Conservation (phyloP, 2,329 filamentous ascomycete species). For the Metarhizium album region DNA sequence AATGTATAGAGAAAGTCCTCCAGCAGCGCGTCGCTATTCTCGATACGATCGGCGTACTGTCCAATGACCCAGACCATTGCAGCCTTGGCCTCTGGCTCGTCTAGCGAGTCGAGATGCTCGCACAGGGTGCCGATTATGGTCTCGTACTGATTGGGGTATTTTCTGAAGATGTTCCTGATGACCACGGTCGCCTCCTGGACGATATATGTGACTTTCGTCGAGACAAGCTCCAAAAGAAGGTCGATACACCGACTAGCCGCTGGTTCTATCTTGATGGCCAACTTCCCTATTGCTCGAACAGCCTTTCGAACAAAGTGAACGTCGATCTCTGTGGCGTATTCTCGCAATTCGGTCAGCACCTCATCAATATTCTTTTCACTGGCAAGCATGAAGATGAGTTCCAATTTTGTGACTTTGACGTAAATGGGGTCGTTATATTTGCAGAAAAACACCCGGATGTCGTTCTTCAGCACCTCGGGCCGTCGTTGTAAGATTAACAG, state of each 20-base stretch:
- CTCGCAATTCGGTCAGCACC: constrained; percentile 83
- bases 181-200: constrained; percentile 98
- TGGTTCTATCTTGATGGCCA: constrained; percentile 97
- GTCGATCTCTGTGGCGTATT: constrained; percentile 97
- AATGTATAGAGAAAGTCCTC: constrained; percentile 95
- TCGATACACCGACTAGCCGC: constrained; percentile 87
- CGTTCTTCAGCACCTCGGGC: constrained; percentile 87
- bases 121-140: constrained; percentile 93
- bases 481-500: constrained; percentile 85
- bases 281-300: constrained; percentile 91
- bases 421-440: constrained; percentile 99
- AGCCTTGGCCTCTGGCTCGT: constrained; percentile 95
- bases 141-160: constrained; percentile 98
- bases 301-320: constrained; percentile 98
- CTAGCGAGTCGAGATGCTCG: constrained; percentile 89
- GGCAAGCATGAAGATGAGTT: constrained; percentile 98
- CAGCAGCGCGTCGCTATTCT: constrained; percentile 86
- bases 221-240: constrained; percentile 80
- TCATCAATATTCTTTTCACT: constrained; percentile 92
- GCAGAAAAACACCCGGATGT: constrained; percentile 98
- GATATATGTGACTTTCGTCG: constrained; percentile 98
- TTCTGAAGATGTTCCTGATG: constrained; percentile 97
- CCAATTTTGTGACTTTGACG: constrained; percentile 97
- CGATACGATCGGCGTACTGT: constrained; percentile 93
- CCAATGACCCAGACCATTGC: constrained; percentile 99